Evolutionary conservation across 108 stramenopile genomes (phyloP).

Genomic region (Fistulifera solaris): DNA sequence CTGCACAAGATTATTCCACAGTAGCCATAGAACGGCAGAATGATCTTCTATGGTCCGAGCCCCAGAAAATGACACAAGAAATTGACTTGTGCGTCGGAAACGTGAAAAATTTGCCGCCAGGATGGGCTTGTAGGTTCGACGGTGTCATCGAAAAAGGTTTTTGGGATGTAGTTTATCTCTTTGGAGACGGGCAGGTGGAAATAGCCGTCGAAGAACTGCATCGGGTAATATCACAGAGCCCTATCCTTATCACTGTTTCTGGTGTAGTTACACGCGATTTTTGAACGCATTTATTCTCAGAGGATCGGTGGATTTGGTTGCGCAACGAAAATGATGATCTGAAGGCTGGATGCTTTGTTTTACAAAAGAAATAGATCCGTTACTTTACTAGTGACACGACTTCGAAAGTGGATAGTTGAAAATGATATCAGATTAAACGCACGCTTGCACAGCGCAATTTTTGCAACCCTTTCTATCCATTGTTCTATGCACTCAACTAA

Average conservation of each 20-base stretch:
- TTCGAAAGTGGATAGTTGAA: no score
- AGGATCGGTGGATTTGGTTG: slow-evolving; percentile 51
- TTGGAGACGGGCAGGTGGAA: slow-evolving; percentile 61
- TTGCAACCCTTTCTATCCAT: no score
- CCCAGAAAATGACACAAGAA: slow-evolving; percentile 5
- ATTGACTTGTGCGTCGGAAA: slow-evolving; percentile 40
- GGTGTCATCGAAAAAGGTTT: slow-evolving; percentile 69
- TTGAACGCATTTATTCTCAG: slow-evolving; percentile 30
- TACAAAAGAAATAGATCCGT: no score
- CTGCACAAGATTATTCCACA: slow-evolving; percentile 63
- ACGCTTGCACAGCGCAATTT: no score
- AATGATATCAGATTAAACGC: no score
- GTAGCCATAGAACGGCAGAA: slow-evolving; percentile 67
- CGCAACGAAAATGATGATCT: slow-evolving; percentile 63
- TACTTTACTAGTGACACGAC: no score
- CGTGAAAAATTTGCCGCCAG: slow-evolving; percentile 38
- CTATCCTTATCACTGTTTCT: slow-evolving; percentile 45
- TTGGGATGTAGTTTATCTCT: slow-evolving; percentile 74
- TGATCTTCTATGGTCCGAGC: slow-evolving; percentile 37
- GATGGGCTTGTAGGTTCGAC: slow-evolving; percentile 53
- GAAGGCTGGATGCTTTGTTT: slow-evolving; percentile 73
- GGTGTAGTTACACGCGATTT: slow-evolving; percentile 64
- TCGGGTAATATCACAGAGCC: slow-evolving; percentile 40
- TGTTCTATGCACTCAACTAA: no score
- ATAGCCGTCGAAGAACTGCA: slow-evolving; percentile 38